Conservation (phyloP, 495 filamentous ascomycete genomes). For the Oidiodendron maius region DNA sequence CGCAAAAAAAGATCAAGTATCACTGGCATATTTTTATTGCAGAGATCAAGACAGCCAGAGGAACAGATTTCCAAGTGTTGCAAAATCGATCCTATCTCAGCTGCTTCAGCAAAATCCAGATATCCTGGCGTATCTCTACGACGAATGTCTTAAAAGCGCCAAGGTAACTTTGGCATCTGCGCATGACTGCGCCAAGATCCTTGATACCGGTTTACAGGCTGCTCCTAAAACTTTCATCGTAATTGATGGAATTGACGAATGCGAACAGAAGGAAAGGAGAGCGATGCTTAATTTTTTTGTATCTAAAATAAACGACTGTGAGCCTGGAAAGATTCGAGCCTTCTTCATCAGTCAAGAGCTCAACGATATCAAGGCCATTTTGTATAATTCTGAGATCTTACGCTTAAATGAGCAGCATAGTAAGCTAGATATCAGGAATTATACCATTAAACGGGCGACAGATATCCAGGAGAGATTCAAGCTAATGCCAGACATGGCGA, state of each 20-base stretch:
- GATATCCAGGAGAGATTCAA: conserved; percentile 24
- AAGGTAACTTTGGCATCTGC: conserved; percentile 24
- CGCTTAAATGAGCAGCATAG: conserved; percentile 20
- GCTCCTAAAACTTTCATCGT: conserved; percentile 27
- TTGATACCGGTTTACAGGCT: conserved; percentile 23
- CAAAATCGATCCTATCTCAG: conserved; percentile 31
- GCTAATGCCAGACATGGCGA: conserved; percentile 11
- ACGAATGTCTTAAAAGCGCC: conserved; percentile 21
- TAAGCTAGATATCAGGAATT: conserved; percentile 24
- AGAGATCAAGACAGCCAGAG: conserved; percentile 26
- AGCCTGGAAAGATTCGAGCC: conserved; percentile 27
- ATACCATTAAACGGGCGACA: conserved; percentile 12
- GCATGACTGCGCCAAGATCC: conserved; percentile 22
- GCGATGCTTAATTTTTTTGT: conserved; percentile 23
- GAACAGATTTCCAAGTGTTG: conserved; percentile 26
- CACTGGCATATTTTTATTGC: conserved; percentile 38
- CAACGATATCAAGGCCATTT: conserved; percentile 23
- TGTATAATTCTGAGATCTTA: conserved; percentile 22
- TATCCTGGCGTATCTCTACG: conserved; percentile 27
- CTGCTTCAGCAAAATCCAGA: conserved; percentile 27
- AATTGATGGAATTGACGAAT: conserved; percentile 43
- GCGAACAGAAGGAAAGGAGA: conserved; percentile 24
- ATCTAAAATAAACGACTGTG: conserved; percentile 18
- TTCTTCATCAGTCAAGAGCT: conserved; percentile 35
- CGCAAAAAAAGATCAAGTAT: conserved; percentile 2